Conservation (phyloP, 805 yeast species). For the Metschnikowia orientalis region DNA sequence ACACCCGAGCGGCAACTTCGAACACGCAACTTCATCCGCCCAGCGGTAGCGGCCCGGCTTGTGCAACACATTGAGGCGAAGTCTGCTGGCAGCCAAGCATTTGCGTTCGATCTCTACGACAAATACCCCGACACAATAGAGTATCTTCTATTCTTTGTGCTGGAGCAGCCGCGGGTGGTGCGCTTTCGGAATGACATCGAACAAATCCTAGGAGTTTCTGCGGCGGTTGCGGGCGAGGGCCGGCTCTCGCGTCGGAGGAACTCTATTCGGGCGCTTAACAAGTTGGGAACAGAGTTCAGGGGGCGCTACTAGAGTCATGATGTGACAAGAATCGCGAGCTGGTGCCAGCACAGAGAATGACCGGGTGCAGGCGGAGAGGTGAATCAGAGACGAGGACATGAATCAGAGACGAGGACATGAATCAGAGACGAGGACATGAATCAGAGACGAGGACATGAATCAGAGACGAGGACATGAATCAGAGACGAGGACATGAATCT, state of each 20-base stretch:
- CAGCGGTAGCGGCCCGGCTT: slow-evolving; percentile 17
- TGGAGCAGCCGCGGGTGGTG: slow-evolving; percentile 17
- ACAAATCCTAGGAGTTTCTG: slow-evolving; percentile 10
- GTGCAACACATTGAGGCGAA: slow-evolving; percentile 17
- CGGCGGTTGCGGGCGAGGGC: slow-evolving; percentile 15
- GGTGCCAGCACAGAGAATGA: no score
- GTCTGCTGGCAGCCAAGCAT: slow-evolving; percentile 15
- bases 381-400: no score
- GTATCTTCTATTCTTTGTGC: slow-evolving; percentile 22
- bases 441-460: no score
- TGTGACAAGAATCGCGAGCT: no score
- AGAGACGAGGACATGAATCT: no score
- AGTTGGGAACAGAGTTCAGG: slow-evolving; percentile 7
- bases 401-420: no score
- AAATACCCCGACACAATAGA: slow-evolving; percentile 33
- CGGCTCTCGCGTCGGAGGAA: slow-evolving; percentile 21
- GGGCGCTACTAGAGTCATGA: slow-evolving; percentile 1
- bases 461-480: no score
- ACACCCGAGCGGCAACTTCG: slow-evolving; percentile 26
- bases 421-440: no score
- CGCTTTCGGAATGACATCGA: slow-evolving; percentile 25
- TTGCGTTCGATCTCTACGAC: slow-evolving; percentile 29
- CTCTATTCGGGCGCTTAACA: slow-evolving; percentile 22
- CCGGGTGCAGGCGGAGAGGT: no score
- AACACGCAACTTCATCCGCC: slow-evolving; percentile 22